These are phyloP conservation scores for Colletotrichum eremochloae DNA, from an alignment of 2,329 filamentous ascomycete species.

Conservation along the genomic window DNA sequence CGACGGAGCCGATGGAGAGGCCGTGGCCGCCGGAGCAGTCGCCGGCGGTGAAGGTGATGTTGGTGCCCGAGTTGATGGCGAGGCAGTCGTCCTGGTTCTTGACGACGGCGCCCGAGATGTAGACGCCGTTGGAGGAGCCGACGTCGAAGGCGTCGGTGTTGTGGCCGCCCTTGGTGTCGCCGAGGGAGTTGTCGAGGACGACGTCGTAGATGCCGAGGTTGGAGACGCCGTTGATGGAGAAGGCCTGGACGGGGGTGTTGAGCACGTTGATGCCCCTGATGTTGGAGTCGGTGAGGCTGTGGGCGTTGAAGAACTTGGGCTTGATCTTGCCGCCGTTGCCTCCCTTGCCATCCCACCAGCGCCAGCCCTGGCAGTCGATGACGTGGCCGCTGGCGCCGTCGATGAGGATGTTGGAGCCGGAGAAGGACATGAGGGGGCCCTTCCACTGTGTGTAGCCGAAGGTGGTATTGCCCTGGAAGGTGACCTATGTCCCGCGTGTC, in stretches of 20 bases:
- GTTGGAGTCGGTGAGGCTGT: constrained; percentile 53
- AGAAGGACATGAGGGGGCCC: constrained; percentile 73
- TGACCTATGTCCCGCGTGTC: constrained; percentile 53
- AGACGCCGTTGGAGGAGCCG: constrained; percentile 61
- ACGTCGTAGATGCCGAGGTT: constrained; percentile 53
- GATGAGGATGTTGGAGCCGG: constrained; percentile 68
- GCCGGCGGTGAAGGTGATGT: constrained; percentile 61
- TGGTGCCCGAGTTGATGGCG: constrained; percentile 66
- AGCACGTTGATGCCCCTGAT: constrained; percentile 56
- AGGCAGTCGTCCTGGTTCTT: constrained; percentile 75
- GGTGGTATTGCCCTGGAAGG: constrained; percentile 75
- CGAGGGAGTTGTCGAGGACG: constrained; percentile 55
- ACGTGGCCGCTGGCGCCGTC: constrained; percentile 63
- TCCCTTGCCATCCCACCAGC: constrained; percentile 74
- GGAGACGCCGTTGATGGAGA: constrained; percentile 55
- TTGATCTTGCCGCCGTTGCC: constrained; percentile 72
- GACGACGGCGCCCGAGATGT: constrained; percentile 65
- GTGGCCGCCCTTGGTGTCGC: constrained; percentile 53
- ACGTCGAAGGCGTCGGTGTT: constrained; percentile 74
- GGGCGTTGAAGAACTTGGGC: constrained; percentile 71
- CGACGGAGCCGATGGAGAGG: constrained; percentile 59
- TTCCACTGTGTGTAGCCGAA: constrained; percentile 76
- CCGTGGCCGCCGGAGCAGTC: constrained; percentile 61
- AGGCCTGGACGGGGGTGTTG: constrained; percentile 59
- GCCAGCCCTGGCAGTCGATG: constrained; percentile 68